Base-by-base conservation (phyloP, 225 moss, liverwort and hornwort genomes). In the Bryum argenteum region DNA sequence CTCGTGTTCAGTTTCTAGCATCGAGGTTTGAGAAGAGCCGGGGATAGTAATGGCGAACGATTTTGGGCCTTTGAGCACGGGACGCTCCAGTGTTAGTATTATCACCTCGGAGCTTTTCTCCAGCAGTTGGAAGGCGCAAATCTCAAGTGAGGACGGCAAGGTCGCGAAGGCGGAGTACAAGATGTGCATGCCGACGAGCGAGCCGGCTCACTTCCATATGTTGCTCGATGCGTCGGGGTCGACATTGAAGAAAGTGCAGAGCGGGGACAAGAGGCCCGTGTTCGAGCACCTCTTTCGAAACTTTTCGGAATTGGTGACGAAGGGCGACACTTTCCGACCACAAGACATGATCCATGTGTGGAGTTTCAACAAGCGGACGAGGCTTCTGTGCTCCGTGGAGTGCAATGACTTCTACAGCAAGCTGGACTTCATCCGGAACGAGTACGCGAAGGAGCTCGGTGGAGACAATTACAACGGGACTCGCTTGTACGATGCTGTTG, bases 191-290 rank as follows among this genome's bases (percentile, higher is more conserved):
- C 84, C 84, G 5, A 75, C 66, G 0, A 9, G 8, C 12, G 61
- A 41, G 18, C 68, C 54, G 17, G 84, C 84, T 0, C 72, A 78
- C 22, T 78, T 84, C 60, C 84, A 84, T 75, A 78, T 84, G 78
- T 54, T 84, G 11, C 78, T 84, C 28, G 84, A 84, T 61, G 84
- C 84, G 0, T 81, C 84, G 6, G 84, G 81, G 20, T 84, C 84
- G 10, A 84, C 81, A 4, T 81, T 69, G 75, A 54, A 71, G 19
- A 65, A 65, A 0, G 71, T 74, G 19, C 63, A 59, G 18, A 39
- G 71, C 8, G 84, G 81, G 9, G 78, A 65, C 5, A 61, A 63
- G 71, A 78, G 64, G 74, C 77, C 71, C 17, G 78, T 81, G 13
- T 84, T 72, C 71, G 67, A 84, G 68, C 71, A 75, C 33, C 47